Base-by-base conservation (phyloP, 1,139 yeast species). In the Pneumocystis canis region DNA sequence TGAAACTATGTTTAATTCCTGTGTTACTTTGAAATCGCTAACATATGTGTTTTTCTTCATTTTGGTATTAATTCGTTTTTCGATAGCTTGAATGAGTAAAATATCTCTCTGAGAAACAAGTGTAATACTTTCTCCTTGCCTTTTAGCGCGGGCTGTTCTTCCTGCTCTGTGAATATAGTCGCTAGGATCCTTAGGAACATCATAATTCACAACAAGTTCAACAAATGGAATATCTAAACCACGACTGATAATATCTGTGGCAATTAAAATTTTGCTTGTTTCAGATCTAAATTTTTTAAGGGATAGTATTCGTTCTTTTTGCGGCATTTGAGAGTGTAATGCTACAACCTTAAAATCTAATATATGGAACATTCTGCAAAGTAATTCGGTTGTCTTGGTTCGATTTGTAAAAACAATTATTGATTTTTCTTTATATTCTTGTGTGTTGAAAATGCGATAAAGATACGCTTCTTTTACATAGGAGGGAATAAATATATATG, bases 111-210 rank as follows among this genome's bases (percentile, higher is more conserved):
- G 96, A 0, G 95, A 82, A 5, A 92, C 85, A 65, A 92, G 79
- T 16, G 94, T 82, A 2, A 85, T 73, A 25, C 85, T 77, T 67
- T 80, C 84, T 72, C 92, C 92, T 63, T 78, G 77, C 70, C 95
- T 80, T 5, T 97, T 97, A 3, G 98, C 98, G 80, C 99, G 87
- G n/a, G 98, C 99, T 25, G 98, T 92, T 83, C 99, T 89, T 80
- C 99, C 99, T n/a, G 90, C 96, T 73, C 99, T 80, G 76, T 92
- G 99, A 64, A 92, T 88, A 71, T 87, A 94, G 73, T 90, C 97
- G 73, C 92, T 97, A 0, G 98, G 90, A 73, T 92, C 97, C 3
- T 95, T 89, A 4, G 98, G 98, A 47, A 92, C 82, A 72, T 94
- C 98, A 71, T 82, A 92, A 72, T 94, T 92, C 40, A 94, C 76